These are phyloP conservation scores for Phragmites australis DNA, from an alignment of 176 grass and related monocot genomes.

Conservation along the genomic window DNA sequence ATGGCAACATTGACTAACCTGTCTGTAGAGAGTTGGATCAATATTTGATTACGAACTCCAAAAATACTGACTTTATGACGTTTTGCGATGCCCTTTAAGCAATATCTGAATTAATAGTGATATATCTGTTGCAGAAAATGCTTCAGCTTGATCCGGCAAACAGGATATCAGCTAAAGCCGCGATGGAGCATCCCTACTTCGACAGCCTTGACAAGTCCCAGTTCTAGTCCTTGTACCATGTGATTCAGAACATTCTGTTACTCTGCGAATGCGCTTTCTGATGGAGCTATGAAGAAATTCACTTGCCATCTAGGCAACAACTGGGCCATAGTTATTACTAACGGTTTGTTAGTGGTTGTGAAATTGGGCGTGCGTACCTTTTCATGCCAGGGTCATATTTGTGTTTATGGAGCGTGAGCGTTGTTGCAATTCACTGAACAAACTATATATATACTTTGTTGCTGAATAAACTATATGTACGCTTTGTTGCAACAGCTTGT, in stretches of 20 bases:
- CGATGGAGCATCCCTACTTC: conserved; percentile 92
- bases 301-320: conserved; percentile 55
- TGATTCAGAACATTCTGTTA: background rate
- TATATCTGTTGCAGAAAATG: conserved; percentile 81
- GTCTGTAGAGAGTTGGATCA: background rate
- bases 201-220: conserved; percentile 85
- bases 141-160: conserved; percentile 65
- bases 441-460: too few relatives aligned
- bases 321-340: conserved; percentile 7
- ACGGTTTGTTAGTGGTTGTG: background rate
- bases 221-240: conserved; percentile 51
- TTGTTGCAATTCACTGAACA: background rate
- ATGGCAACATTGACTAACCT: background rate
- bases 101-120: background rate
- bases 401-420: background rate
- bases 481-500: background rate
- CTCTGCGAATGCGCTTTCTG: background rate
- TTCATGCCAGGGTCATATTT: conserved; percentile 1
- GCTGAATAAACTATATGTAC: too few relatives aligned
- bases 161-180: conserved; percentile 80
- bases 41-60: background rate
- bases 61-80: background rate
- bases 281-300: background rate
- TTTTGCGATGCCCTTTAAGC: background rate
- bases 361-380: background rate